Evolutionary conservation across 495 filamentous ascomycete species (phyloP).

Genomic region (Aspergillus heteromorphus): DNA sequence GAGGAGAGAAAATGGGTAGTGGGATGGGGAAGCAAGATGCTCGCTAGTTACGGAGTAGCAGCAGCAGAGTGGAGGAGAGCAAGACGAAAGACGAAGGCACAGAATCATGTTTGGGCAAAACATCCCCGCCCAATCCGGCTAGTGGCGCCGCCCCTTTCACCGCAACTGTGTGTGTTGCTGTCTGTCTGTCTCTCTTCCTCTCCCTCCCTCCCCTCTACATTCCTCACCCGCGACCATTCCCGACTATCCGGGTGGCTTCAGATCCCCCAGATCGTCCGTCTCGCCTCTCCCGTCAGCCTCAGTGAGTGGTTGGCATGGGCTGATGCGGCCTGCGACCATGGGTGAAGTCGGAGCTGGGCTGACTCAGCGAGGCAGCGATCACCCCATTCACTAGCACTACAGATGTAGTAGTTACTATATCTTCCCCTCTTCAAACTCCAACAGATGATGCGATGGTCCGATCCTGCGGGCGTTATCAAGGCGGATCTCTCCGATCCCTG

Average conservation of each 20-base stretch:
- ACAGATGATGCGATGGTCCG: too few relatives aligned
- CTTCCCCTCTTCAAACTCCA: too few relatives aligned
- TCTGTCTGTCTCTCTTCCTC: background rate
- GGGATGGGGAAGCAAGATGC: background rate
- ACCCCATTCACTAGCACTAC: background rate
- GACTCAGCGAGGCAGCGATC: background rate
- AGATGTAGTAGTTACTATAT: too few relatives aligned
- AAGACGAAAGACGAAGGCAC: background rate
- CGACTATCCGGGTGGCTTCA: background rate
- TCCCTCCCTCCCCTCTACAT: too few relatives aligned
- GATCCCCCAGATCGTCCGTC: background rate
- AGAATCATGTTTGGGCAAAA: background rate
- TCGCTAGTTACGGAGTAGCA: too few relatives aligned
- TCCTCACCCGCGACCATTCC: background rate
- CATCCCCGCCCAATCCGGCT: slow-evolving; percentile 16
- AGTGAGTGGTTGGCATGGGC: slow-evolving; percentile 7
- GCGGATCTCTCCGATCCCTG: too few relatives aligned
- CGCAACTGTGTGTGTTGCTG: background rate
- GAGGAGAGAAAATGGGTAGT: background rate
- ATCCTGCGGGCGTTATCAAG: too few relatives aligned
- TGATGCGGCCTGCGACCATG: slow-evolving; percentile 5
- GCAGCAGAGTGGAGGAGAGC: background rate
- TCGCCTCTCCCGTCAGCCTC: background rate
- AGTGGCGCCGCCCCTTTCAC: slow-evolving; percentile 7
- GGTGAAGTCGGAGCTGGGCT: background rate